Percentiles rank a stretch among this genome's conserved stretches.
Evolutionary conservation across 345 rosid species (phyloP).

Genomic region (Syzygium oleosum): DNA sequence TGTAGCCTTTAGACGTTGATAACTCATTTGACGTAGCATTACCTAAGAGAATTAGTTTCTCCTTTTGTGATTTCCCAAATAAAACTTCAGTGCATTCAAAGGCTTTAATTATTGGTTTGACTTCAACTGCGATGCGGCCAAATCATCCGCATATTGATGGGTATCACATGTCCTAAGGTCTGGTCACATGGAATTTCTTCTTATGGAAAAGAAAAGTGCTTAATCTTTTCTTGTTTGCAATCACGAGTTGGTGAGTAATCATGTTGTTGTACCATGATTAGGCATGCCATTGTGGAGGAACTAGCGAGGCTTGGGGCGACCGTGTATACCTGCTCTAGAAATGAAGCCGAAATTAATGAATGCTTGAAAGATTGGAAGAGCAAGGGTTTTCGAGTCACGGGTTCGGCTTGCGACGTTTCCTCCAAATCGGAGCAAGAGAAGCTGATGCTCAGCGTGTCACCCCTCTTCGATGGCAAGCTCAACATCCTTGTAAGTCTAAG

Average conservation of each 20-base stretch:
- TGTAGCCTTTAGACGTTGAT: too few species aligned
- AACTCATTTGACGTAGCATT: too few species aligned
- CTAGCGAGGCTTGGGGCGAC: constrained; percentile 27
- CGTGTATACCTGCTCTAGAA: constrained; percentile 64
- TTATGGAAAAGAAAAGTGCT: too few species aligned
- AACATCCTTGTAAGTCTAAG: constrained; percentile 36
- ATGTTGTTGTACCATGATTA: not conserved
- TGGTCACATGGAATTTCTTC: too few species aligned
- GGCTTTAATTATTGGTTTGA: too few species aligned
- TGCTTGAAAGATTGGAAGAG: constrained; percentile 26
- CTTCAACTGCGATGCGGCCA: too few species aligned
- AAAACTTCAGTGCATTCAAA: too few species aligned
- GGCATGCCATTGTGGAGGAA: constrained; percentile 53
- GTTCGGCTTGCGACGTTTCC: constrained; percentile 42
- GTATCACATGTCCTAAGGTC: not conserved
- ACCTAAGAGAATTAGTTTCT: too few species aligned
- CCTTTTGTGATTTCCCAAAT: too few species aligned
- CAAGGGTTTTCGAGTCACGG: constrained; percentile 28
- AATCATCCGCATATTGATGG: not conserved
- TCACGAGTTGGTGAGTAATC: not conserved
- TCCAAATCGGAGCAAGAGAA: too few species aligned
- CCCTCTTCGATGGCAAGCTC: constrained; percentile 31
- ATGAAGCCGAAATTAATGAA: constrained; percentile 40
- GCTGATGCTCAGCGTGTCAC: constrained; percentile 16
- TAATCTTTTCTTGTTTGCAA: too few species aligned